Percentiles rank a stretch among this genome's conserved stretches.
Conservation (phyloP, 345 rosid genomes). For the Physaria fendleri region DNA sequence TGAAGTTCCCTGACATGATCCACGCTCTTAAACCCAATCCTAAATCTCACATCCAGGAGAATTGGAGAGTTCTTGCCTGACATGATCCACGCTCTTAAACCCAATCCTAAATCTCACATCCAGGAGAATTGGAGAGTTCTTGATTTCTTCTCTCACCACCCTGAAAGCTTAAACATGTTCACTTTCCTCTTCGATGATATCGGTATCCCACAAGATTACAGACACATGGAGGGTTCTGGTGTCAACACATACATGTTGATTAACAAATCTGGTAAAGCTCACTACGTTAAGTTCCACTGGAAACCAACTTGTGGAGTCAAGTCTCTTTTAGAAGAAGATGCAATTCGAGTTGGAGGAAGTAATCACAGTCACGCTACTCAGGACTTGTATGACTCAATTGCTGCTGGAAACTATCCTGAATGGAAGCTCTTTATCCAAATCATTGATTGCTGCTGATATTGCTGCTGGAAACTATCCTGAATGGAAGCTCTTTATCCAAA, state of each 20-base stretch:
- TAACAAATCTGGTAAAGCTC: constrained; percentile 77
- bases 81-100: constrained; percentile 78
- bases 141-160: constrained; percentile 92
- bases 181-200: constrained; percentile 83
- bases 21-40: constrained; percentile 93
- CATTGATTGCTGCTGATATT: constrained; percentile 77
- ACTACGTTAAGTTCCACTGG: constrained; percentile 94
- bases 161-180: constrained; percentile 88
- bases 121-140: constrained; percentile 95
- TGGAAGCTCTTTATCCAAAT: constrained; percentile 88
- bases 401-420: constrained; percentile 94
- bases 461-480: constrained; percentile 96
- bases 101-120: constrained; percentile 92
- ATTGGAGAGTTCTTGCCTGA: constrained; percentile 95
- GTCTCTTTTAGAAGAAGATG: constrained; percentile 82
- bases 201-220: constrained; percentile 86
- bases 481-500: constrained; percentile 88
- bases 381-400: constrained; percentile 88
- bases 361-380: constrained; percentile 98
- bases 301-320: constrained; percentile 93
- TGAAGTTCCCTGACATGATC: constrained; percentile 92
- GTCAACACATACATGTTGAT: constrained; percentile 84
- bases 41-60: constrained; percentile 93
- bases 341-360: constrained; percentile 77
- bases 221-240: constrained; percentile 94